Evolutionary conservation across 371 early-diverging fungal species (phyloP).

Genomic region (Haplosporangium sp.): DNA sequence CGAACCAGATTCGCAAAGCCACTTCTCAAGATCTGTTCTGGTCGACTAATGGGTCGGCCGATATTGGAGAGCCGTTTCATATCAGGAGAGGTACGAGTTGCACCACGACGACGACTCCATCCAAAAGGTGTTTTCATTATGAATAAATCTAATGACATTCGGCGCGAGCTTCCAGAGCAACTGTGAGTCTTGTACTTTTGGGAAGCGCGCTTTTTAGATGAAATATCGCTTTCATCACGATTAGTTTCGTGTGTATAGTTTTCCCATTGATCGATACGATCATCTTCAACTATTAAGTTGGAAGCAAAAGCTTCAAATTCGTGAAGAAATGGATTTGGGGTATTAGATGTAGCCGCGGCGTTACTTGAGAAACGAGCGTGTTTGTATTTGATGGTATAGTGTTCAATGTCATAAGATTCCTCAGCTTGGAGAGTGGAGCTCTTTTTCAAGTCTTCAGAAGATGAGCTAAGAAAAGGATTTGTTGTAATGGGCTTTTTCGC

Average conservation of each 20-base stretch:
- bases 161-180: slow-evolving; percentile 3
- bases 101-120: slow-evolving; percentile 38
- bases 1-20: background rate
- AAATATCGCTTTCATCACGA: background rate
- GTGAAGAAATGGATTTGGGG: slow-evolving; percentile 7
- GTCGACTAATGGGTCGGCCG: background rate
- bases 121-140: slow-evolving; percentile 20
- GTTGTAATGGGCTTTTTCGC: background rate
- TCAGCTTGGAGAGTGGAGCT: background rate
- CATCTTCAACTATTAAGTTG: background rate
- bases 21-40: slow-evolving; percentile 8
- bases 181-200: slow-evolving; percentile 6
- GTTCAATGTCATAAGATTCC: background rate
- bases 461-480: slow-evolving; percentile 22
- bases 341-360: background rate
- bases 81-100: slow-evolving; percentile 28
- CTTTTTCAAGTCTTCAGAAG: background rate
- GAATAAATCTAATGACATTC: slow-evolving; percentile 38
- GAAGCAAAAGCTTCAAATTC: background rate
- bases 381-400: background rate
- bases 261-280: background rate
- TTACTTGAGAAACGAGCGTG: slow-evolving; percentile 1
- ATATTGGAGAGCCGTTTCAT: slow-evolving; percentile 7
- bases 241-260: background rate
- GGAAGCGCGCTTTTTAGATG: background rate